Base-by-base conservation (phyloP, 1,284 basidiomycete species). In the Apiotrichum gracile region DNA sequence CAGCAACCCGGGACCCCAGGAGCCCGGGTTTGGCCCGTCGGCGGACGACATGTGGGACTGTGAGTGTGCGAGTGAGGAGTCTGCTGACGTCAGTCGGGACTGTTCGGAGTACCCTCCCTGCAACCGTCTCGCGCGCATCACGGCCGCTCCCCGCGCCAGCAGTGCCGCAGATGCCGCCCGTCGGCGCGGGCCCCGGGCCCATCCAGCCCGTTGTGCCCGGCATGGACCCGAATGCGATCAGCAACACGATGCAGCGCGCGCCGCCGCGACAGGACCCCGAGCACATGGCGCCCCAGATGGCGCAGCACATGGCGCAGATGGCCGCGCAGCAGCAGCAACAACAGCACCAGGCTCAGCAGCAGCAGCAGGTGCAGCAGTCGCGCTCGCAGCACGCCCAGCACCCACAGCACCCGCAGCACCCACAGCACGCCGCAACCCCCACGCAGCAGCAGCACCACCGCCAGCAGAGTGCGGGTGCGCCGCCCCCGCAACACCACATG, bases 41-140 rank as follows among this genome's bases (percentile, higher is more conserved):
- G 79, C 81, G 8, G 90, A 93, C 57, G 91, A 92, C 61, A 77
- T 94, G 25, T 97, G 92, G 92, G 92, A 96, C 72, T 97, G 96
- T 78, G 87, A 65, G 69, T 68, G 10, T 24, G 8, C 22, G 13
- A 3, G n/a, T 22, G 42, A 4, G 21, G 9, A 9, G 16, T 16
- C 31, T 31, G 31, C 31, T 31, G 9, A 31, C 31, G 31, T 14
- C 31, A 31, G 31, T 31, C 57, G 74, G 73, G 2, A 76, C 74
- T 0, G 67, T 74, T 17, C 62, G 71, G 17, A 69, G 67, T 41
- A 67, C 64, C 3, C 45, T 72, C 9, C 68, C 60, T 12, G 55
- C 64, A 14, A 67, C 68, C n/a, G 51, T 67, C 17, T 65, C 66
- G 29, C 58, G 61, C 10, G 53, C 63, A 4, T 31, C 52, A 2